These are phyloP conservation scores for Malbranchea cinnamomea DNA, from an alignment of 2,329 filamentous ascomycete genomes.

Conservation along the genomic window DNA sequence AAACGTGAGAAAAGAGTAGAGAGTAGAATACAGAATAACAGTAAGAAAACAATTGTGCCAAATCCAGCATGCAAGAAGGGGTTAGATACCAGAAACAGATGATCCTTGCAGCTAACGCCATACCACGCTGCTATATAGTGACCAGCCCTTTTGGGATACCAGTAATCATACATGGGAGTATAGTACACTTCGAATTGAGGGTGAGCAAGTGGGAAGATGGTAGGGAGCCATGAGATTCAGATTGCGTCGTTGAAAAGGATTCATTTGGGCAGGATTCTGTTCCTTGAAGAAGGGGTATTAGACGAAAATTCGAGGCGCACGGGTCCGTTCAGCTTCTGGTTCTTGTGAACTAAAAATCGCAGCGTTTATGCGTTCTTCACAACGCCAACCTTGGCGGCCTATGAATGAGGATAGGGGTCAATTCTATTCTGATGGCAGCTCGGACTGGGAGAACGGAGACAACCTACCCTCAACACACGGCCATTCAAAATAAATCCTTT, in stretches of 20 bases:
- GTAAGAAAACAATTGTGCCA: conserved; percentile 1
- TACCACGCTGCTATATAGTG: conserved; percentile 8
- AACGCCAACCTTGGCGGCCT: conserved; percentile 86
- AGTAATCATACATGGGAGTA: too few species aligned
- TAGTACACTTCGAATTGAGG: too few species aligned
- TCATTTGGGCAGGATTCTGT: too few species aligned
- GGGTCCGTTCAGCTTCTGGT: too few species aligned
- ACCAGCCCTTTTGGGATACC: too few species aligned
- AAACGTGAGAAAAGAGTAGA: conserved; percentile 12
- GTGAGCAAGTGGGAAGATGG: too few species aligned
- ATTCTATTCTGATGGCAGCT: conserved; percentile 3
- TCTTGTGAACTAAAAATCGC: too few species aligned
- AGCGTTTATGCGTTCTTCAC: conserved; percentile 55
- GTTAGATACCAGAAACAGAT: conserved; percentile 3
- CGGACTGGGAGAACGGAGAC: not conserved
- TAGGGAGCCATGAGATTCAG: too few species aligned
- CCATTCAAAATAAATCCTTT: conserved; percentile 95
- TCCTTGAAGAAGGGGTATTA: too few species aligned
- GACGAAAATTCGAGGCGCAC: too few species aligned
- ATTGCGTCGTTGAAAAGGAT: too few species aligned
- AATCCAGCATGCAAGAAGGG: conserved; percentile 1
- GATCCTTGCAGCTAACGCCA: too few species aligned
- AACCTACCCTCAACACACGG: conserved; percentile 54
- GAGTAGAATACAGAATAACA: conserved; percentile 5
- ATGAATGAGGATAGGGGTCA: conserved; percentile 9